Percentiles rank a stretch among this genome's conserved stretches.
These are phyloP conservation scores for Nigrospora sphaerica DNA, from an alignment of 2,329 filamentous ascomycete genomes.

Conservation along the genomic window DNA sequence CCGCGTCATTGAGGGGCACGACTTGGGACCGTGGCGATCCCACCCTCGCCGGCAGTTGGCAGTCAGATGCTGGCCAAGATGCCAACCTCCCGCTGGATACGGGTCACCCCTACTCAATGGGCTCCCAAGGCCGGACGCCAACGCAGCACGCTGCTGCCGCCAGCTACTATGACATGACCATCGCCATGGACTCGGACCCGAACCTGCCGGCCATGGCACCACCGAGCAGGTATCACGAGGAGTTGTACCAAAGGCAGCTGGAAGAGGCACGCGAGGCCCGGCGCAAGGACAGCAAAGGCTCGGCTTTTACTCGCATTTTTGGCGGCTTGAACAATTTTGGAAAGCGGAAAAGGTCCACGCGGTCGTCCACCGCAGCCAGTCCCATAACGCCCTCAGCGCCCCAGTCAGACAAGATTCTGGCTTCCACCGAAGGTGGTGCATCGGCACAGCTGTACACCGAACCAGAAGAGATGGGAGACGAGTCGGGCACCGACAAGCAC, in stretches of 20 bases:
- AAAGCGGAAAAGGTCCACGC: slow-evolving; percentile 17
- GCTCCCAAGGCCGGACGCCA: too few relatives aligned
- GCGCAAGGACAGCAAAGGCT: slow-evolving; percentile 17
- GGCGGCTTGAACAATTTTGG: slow-evolving; percentile 13
- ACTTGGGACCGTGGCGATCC: too few relatives aligned
- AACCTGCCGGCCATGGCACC: slow-evolving; percentile 12
- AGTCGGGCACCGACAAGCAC: background rate
- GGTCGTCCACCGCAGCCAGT: slow-evolving; percentile 4
- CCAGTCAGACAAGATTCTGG: too few relatives aligned
- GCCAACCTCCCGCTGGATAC: background rate
- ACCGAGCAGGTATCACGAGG: slow-evolving; percentile 20
- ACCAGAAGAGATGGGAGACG: slow-evolving; percentile 10
- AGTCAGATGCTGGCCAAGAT: too few relatives aligned
- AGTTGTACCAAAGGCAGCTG: slow-evolving; percentile 22
- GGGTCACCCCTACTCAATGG: too few relatives aligned
- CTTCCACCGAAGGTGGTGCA: too few relatives aligned
- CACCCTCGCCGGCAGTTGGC: too few relatives aligned
- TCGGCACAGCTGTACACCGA: slow-evolving; percentile 14
- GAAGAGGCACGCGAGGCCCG: slow-evolving; percentile 17
- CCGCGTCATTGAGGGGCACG: too few relatives aligned
- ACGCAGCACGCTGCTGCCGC: slow-evolving; percentile 16
- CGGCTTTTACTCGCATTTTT: slow-evolving; percentile 18
- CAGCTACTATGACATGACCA: slow-evolving; percentile 24
- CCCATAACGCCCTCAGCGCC: too few relatives aligned
- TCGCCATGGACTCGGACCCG: slow-evolving; percentile 23